Evolutionary conservation across 2,329 filamentous ascomycete genomes (phyloP), one percentile per base, ranked within the genome.

Genomic region (Thielaviopsis populi): DNA sequence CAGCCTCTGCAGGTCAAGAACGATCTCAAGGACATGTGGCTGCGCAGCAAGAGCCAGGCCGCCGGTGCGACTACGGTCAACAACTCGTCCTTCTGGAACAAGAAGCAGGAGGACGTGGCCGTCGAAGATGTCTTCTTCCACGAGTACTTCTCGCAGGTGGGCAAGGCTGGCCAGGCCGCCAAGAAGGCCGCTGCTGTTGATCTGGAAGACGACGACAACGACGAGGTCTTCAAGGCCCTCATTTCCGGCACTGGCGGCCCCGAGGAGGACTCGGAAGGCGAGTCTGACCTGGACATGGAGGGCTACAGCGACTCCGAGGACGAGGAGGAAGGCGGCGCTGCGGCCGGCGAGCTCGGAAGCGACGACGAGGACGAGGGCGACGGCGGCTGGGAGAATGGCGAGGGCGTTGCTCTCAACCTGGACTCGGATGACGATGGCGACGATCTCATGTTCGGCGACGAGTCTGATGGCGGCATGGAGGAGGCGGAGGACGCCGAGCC

Each of bases 41-140:
- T 79, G 50, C 79, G 79, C 59, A 83, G 76, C 72, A 84, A 78
- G 67, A 71, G 73, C 40, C 69, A 75, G 17, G 74, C 73, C 17
- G 69, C 71, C 58, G 67, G 72, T 64, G 69, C 72, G 62, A 69
- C 72, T 8, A 72, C 76, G 5, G 80, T 99, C 73, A 99, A 99
- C 75, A 87, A 87, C 1, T 88, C 95, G 67, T 79, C 83, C 2
- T 99, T 99, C 79, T 96, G 91, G 89, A 86, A 86, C 70, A 90
- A 89, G 82, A 91, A 90, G 76, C 80, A 82, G n/a, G 86, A 90
- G 68, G 86, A 97, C 63, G 87, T 99, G 54, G 85, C 88, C 2
- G 89, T 85, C 0, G 91, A 99, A 68, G 94, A 99, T 72, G 88
- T 91, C 46, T 99, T 99, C 83, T 99, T 99, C 83, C 94, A 99